Evolutionary conservation across 1,284 basidiomycete genomes (phyloP), one percentile per base, ranked within the genome.

Genomic region (Meripilus lineatus): DNA sequence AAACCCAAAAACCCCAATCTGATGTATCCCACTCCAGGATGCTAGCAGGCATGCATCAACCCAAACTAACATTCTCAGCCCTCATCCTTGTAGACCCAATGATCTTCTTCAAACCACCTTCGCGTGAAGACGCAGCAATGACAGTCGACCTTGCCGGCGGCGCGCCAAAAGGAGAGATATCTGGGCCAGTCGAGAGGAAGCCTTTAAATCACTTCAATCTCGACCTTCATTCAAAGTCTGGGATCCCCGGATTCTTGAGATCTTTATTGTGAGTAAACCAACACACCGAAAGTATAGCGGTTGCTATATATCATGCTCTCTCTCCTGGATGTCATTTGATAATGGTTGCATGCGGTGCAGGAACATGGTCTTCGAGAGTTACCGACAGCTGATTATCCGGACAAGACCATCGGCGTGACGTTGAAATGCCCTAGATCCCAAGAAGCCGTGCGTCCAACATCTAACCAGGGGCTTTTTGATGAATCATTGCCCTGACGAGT

Each of bases 131-230:
- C 11, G 33, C 51, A 1, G 42, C 40, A 40, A 40, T 43, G 7
- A 30, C 8, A 30, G n/a, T 30, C 8, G 42, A 34, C 17, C 61
- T 75, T 5, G 51, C 47, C 2, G 45, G 45, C 1, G 67, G 66
- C 10, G 63, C 70, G 0, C 51, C 26, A 69, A 62, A 25, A 65
- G 76, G 10, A 59, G 72, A 7, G 76, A 79, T 55, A 64, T 69
- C 8, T 80, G 75, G 75, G 54, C 69, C 0, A 71, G 67, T 14
- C 61, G 56, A n/a, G 70, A 70, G 46, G 74, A 72, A 23, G 77
- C 76, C 1, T 69, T 65, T 28, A 57, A 60, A 20, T 20, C 49
- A 10, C 50, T 78, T 39, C 67, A 66, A 45, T 54, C 60, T 5
- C 53, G 71, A 32, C 53, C 59, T 25, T 52, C 65, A 3, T 74